Conservation (phyloP, 2,329 filamentous ascomycete species). For the Aspergillus sp. region DNA sequence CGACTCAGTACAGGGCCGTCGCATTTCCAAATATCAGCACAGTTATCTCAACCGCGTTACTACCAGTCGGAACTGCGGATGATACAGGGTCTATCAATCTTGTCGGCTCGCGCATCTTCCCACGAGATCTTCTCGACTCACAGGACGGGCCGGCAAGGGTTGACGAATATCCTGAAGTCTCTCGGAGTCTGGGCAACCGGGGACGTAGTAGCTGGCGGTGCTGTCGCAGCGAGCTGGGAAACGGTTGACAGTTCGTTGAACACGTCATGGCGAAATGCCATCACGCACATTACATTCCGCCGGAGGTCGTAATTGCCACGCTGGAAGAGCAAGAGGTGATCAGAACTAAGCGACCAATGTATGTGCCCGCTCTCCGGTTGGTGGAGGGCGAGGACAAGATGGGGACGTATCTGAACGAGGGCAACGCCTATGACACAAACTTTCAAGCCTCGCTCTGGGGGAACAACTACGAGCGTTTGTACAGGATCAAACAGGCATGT, state of each 20-base stretch:
- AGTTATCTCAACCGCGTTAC: conserved; percentile 10
- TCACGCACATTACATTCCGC: conserved; percentile 27
- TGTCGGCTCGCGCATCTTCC: conserved; percentile 25
- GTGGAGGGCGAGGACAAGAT: conserved; percentile 12
- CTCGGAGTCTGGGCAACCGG: conserved; percentile 5
- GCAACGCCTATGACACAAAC: conserved; percentile 29
- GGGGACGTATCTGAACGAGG: conserved; percentile 32
- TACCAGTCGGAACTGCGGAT: conserved; percentile 10
- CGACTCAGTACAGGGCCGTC: conserved; percentile 8
- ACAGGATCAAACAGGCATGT: conserved; percentile 21
- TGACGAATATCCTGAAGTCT: conserved; percentile 30
- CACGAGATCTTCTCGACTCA: conserved; percentile 21
- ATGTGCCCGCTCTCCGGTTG: conserved; percentile 12
- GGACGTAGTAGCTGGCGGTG: conserved; percentile 25
- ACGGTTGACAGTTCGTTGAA: conserved; percentile 14
- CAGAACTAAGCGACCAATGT: conserved; percentile 26
- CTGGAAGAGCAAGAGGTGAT: conserved; percentile 24
- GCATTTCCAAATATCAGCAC: conserved; percentile 13
- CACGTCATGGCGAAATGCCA: conserved; percentile 35
- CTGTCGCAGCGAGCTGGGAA: conserved; percentile 23
- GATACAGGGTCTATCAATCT: conserved; percentile 13
- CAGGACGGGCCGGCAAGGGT: conserved; percentile 12
- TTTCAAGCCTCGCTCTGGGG: conserved; percentile 36
- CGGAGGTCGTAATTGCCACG: conserved; percentile 13
- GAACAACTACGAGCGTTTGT: conserved; percentile 19